phyloP scores from a whole-genome alignment of 208 protist genomes.

The Leptomonas seymouri region DNA sequence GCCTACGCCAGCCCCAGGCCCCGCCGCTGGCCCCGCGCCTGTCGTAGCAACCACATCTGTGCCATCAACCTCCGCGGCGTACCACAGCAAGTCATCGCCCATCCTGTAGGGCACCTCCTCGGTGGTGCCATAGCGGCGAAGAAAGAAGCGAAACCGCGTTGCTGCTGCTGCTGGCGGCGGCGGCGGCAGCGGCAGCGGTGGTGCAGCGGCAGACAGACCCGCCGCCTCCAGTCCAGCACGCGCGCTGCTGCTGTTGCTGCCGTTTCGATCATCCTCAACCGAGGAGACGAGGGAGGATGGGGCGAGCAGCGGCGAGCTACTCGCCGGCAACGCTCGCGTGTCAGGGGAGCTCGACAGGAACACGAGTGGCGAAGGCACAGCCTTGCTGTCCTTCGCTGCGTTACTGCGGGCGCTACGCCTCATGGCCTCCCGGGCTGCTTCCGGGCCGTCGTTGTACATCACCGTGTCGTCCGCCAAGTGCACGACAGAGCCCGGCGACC shows the following conservation, averaged over 20 bases:
- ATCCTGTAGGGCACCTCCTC: slow-evolving; percentile 40
- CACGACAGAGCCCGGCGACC: slow-evolving; percentile 1
- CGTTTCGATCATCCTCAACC: background rate
- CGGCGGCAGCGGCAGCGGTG: too few relatives aligned
- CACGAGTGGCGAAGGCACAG: slow-evolving; percentile 2
- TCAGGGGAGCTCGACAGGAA: slow-evolving; percentile 1
- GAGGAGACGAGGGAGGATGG: slow-evolving; percentile 4
- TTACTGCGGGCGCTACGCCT: background rate
- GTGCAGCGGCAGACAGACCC: too few relatives aligned
- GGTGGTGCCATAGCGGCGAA: slow-evolving; percentile 32
- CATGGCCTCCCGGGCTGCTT: background rate
- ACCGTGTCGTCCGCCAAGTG: slow-evolving; percentile 23
- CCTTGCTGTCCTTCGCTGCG: background rate
- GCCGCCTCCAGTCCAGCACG: background rate
- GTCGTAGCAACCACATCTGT: slow-evolving; percentile 28
- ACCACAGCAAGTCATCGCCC: slow-evolving; percentile 51
- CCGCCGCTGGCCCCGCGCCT: too few relatives aligned
- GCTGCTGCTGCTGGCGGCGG: background rate
- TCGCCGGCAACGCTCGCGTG: slow-evolving; percentile 5
- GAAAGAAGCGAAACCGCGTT: slow-evolving; percentile 52
- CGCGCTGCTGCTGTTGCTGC: background rate
- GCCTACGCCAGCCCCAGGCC: too few relatives aligned
- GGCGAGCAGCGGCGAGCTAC: slow-evolving; percentile 22
- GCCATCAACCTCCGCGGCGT: slow-evolving; percentile 62
- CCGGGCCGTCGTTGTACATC: background rate